Percentiles rank a stretch among this genome's conserved stretches.
phyloP scores from a whole-genome alignment of 345 rosid genomes.

The Rubroshorea leprosula region DNA sequence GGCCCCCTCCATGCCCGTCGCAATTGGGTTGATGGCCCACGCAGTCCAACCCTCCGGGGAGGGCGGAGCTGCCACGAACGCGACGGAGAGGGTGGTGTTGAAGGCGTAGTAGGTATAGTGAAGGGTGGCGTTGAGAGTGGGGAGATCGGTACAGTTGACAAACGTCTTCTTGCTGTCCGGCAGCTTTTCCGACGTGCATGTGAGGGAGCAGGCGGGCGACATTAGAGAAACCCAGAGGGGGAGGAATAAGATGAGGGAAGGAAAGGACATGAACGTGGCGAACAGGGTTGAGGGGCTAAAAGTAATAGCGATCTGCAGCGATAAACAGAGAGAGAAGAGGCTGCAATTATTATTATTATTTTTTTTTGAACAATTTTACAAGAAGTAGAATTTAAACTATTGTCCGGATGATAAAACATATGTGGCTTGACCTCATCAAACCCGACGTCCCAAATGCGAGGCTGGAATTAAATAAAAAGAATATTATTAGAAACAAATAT shows the following conservation, averaged over 20 bases:
- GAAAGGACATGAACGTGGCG: no score
- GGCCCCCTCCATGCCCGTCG: slow-evolving; percentile 47
- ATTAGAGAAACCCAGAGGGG: slow-evolving; percentile 25
- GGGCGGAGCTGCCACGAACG: slow-evolving; percentile 57
- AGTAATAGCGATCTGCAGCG: no score
- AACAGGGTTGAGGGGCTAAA: no score
- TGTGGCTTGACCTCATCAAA: no score
- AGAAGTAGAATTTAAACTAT: no score
- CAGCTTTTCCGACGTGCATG: slow-evolving; percentile 50
- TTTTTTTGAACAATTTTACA: no score
- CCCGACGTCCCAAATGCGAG: no score
- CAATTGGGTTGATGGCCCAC: slow-evolving; percentile 76
- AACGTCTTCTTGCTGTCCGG: slow-evolving; percentile 24
- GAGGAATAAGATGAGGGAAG: slow-evolving; percentile 10
- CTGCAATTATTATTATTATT: no score
- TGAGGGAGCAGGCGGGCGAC: slow-evolving; percentile 40
- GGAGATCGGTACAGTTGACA: slow-evolving; percentile 45
- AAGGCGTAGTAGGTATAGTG: slow-evolving; percentile 63
- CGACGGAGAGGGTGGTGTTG: slow-evolving; percentile 68
- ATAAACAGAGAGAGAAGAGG: no score
- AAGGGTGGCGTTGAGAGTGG: slow-evolving; percentile 44
- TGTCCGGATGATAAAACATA: no score
- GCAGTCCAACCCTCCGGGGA: slow-evolving; percentile 55
- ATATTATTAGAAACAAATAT: no score
- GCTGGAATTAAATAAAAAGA: no score